Conservation (phyloP, 2,329 filamentous ascomycete genomes). For the Tolypocladium tundrense region DNA sequence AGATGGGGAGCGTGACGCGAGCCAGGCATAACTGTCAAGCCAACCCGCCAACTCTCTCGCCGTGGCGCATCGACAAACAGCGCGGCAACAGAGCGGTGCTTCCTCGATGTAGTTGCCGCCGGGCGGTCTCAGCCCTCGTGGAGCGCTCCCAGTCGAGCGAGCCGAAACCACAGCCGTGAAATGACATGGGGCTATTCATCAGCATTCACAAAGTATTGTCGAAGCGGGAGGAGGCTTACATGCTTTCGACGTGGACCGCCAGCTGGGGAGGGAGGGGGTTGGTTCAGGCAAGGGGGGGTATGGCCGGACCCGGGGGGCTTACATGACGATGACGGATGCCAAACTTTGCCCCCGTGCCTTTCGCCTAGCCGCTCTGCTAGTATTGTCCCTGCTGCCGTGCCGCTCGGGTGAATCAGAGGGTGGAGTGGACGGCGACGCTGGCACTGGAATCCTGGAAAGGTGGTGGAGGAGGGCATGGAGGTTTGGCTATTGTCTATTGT, state of each 20-base stretch:
- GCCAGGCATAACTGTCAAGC: neutral
- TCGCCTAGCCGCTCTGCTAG: neutral
- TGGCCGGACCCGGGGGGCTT: neutral
- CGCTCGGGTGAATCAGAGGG: neutral
- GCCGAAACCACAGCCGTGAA: neutral
- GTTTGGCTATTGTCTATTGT: conserved; percentile 17
- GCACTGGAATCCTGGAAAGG: neutral
- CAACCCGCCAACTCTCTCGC: neutral
- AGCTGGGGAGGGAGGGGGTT: neutral
- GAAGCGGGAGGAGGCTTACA: neutral
- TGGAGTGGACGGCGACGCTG: neutral
- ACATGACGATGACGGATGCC: neutral
- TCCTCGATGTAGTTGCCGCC: neutral
- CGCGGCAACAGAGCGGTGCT: neutral
- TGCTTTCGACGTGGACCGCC: neutral
- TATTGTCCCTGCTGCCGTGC: neutral
- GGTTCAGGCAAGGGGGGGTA: neutral
- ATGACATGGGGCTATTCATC: neutral
- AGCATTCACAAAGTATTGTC: neutral
- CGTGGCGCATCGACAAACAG: neutral
- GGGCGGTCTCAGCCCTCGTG: neutral
- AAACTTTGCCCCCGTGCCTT: neutral
- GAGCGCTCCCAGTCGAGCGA: neutral
- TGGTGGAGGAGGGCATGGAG: neutral
- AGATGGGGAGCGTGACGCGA: neutral